A percentile compares a stretch with the other conserved stretches of the same genome.
phyloP scores from a whole-genome alignment of 371 early-diverging fungal species.

The Syncephalastrum monosporum region DNA sequence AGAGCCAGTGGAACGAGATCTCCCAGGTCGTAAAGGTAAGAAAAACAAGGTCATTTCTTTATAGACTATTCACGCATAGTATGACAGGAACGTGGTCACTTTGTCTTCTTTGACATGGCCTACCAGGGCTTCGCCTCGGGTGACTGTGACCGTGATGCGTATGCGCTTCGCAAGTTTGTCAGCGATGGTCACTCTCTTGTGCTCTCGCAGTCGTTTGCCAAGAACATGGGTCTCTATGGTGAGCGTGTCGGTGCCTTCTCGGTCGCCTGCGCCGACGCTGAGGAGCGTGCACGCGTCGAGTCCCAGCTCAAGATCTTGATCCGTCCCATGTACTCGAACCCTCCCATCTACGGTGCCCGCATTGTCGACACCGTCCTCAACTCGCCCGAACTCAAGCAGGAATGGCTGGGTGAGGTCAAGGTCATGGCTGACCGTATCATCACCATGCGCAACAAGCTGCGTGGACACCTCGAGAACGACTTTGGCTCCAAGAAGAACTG shows the following conservation, averaged over 20 bases:
- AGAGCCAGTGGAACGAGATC: constrained; percentile 91
- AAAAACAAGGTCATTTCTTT: neutral
- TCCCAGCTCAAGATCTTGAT: constrained; percentile 95
- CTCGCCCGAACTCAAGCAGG: constrained; percentile 69
- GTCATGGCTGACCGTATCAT: constrained; percentile 98
- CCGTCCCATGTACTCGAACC: constrained; percentile 98
- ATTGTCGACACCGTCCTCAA: constrained; percentile 89
- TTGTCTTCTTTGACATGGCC: constrained; percentile 98
- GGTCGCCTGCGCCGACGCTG: constrained; percentile 73
- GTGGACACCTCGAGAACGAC: constrained; percentile 78
- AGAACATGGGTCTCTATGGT: constrained; percentile 99
- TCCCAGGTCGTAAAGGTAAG: constrained; percentile 72
- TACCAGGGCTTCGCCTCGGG: constrained; percentile 99
- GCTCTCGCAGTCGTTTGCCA: constrained; percentile 96
- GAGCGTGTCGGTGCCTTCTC: constrained; percentile 98
- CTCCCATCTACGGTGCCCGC: constrained; percentile 93
- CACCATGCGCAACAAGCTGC: constrained; percentile 85
- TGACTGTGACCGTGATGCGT: constrained; percentile 87
- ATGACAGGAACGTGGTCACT: constrained; percentile 72
- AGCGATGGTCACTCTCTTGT: constrained; percentile 76
- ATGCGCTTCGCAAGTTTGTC: constrained; percentile 93
- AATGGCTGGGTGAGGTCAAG: constrained; percentile 95
- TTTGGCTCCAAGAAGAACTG: constrained; percentile 80
- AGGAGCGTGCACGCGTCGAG: constrained; percentile 85
- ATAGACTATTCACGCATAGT: constrained; percentile 1